Evolutionary conservation across 371 early-diverging fungal species (phyloP), one percentile per base, ranked within the genome.

Genomic region (Paraphysoderma sedebokerense): DNA sequence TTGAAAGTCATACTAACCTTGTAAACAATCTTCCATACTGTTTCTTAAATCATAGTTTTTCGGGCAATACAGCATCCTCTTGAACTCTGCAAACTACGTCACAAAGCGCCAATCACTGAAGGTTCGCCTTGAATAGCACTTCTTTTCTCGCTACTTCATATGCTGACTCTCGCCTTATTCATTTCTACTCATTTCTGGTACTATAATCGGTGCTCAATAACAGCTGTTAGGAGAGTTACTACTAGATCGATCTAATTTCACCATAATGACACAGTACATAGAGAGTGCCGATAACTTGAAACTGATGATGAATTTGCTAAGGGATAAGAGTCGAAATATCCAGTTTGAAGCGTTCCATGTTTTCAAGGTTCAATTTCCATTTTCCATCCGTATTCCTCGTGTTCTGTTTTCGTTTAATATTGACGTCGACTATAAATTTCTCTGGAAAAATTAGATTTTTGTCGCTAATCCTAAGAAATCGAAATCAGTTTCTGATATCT

Each of bases 321-420:
- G 88, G 48, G 92, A 96, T 62, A 81, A 75, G 55, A 87, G 88
- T 61, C 77, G 85, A 56, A 96, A 92, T 60, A 97, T 97, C 53
- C 98, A 96, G 63, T 95, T 90, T 58, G 98, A 97, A 68, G 96
- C 98, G 0, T 97, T 97, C 70, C 98, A 97, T 66, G 92, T 96
- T 24, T 97, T 96, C 72, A 97, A 97, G 74, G 86, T 75, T 40
- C 9, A 20, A 26, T 32, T 40, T 13, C 3, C 28, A n/a, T 24
- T 23, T n/a, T 57, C 12, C 3, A 8, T 54, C 35, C 23, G 7
- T 1, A 23, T 30, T 41, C 19, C 7, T 9, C 46, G 17, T 7
- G 24, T 44, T 50, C 6, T 47, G 6, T n/a, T 11, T 24, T 8
- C 17, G n/a, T 47, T 23, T 49, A 38, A 8, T 49, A 8, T 11